Evolutionary conservation across 257 asterid genomes (phyloP).

Genomic region (Solanum dulcamara): DNA sequence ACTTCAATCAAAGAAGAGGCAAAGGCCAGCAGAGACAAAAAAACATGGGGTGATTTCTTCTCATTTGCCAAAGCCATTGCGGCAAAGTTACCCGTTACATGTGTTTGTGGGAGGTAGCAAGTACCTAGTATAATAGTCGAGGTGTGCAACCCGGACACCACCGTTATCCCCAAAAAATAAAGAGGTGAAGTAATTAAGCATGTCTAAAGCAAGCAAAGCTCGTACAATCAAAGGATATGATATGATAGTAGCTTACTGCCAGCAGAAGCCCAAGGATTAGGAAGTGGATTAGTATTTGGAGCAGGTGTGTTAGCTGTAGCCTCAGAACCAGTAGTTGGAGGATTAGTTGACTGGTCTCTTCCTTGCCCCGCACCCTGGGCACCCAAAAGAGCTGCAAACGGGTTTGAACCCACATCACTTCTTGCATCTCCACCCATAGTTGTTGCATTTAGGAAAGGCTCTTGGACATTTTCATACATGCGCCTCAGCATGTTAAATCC

Average conservation of each 20-base stretch:
- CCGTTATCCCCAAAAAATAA: background rate
- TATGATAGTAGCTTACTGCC: slow-evolving; percentile 22
- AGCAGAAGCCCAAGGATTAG: slow-evolving; percentile 51
- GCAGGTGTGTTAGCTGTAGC: slow-evolving; percentile 24
- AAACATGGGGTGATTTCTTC: background rate
- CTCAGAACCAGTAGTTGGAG: slow-evolving; percentile 22
- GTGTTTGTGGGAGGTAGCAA: background rate
- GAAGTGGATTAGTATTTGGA: slow-evolving; percentile 53
- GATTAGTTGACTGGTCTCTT: slow-evolving; percentile 14
- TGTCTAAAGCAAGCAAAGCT: background rate
- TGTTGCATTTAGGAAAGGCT: slow-evolving; percentile 48
- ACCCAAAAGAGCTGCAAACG: slow-evolving; percentile 40
- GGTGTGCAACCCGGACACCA: background rate
- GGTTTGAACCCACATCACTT: slow-evolving; percentile 32
- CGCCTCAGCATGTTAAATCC: slow-evolving; percentile 63
- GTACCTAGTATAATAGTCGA: background rate
- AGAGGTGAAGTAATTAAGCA: background rate
- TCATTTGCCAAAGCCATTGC: background rate
- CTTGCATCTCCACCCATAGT: slow-evolving; percentile 36
- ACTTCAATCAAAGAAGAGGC: background rate
- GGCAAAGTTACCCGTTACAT: background rate
- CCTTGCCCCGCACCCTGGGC: slow-evolving; percentile 25
- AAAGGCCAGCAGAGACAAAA: background rate
- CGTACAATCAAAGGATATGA: background rate
- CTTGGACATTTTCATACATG: slow-evolving; percentile 56